Base-by-base conservation (phyloP, 371 early-diverging fungal species). In the Mucor indicus region DNA sequence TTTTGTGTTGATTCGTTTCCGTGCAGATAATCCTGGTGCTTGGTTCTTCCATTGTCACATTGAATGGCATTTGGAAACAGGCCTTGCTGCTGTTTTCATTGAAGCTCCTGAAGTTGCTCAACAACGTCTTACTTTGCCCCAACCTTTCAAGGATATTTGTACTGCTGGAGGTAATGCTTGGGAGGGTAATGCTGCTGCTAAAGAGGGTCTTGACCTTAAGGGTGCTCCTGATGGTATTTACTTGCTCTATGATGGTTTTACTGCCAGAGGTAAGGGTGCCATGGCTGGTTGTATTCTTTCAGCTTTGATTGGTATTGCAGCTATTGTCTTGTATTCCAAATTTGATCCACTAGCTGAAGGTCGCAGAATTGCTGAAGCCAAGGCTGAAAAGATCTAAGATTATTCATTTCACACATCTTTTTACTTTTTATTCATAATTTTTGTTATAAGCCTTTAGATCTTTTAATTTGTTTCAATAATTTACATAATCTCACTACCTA, bases 21-120 rank as follows among this genome's bases (percentile, higher is more conserved):
- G 62, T 32, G 83, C 88, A 15, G 80, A 83, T 54, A 91, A 90
- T 57, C 89, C 88, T 1, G 91, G 90, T 16, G 76, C 78, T n/a
- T 89, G 89, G 91, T 51, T 65, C 46, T 73, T 87, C 75, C 90
- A 89, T 67, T 91, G 91, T 67, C 91, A 89, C 64, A 83, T 88
- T 46, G 77, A 83, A 60, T 84, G 85, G 83, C 89, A 89, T 67
- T 47, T 80, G 44, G 72, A 72, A 30, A 51, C 78, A 40, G 85
- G 86, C 21, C 51, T 85, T 22, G 68, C 67, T 17, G 68, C 69
- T 29, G 48, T 75, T n/a, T 57, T 91, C 48, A 69, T 89, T 33
- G 87, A 82, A 55, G 87, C 86, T 2, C 89, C 89, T 11, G 69
- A 74, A 15, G 55, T 60, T 25, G 67, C 80, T 29, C 75, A 60